phyloP scores from a whole-genome alignment of 495 filamentous ascomycete genomes.

The Aspergillus egyptiacus region DNA sequence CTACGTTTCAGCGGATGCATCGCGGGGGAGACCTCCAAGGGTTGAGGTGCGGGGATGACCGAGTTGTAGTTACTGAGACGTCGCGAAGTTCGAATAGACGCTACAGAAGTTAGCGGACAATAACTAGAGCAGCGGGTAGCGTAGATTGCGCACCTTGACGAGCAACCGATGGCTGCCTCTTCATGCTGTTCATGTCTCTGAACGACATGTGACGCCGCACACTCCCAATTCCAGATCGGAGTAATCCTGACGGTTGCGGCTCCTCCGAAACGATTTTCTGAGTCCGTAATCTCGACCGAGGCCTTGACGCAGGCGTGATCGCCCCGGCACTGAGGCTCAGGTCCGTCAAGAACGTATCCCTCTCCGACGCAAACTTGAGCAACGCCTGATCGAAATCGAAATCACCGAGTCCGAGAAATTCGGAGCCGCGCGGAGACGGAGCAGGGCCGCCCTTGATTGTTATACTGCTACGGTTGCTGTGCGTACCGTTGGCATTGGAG shows the following conservation, averaged over 20 bases:
- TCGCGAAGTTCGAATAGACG: slow-evolving; percentile 78
- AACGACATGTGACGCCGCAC: slow-evolving; percentile 83
- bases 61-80: slow-evolving; percentile 96
- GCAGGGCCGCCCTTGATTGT: slow-evolving; percentile 59
- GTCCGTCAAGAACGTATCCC: slow-evolving; percentile 90
- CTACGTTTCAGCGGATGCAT: slow-evolving; percentile 93
- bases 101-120: slow-evolving; percentile 4
- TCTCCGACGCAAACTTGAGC: slow-evolving; percentile 86
- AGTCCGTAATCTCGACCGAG: slow-evolving; percentile 67
- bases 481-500: slow-evolving; percentile 49
- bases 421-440: slow-evolving; percentile 33
- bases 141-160: slow-evolving; percentile 59
- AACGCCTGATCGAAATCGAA: slow-evolving; percentile 91
- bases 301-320: slow-evolving; percentile 60
- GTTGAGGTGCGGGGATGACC: slow-evolving; percentile 89
- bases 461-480: slow-evolving; percentile 82
- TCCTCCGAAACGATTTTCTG: slow-evolving; percentile 81
- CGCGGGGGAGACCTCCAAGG: slow-evolving; percentile 78
- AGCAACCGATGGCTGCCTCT: slow-evolving; percentile 72
- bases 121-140: background rate
- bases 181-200: slow-evolving; percentile 90
- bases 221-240: slow-evolving; percentile 62
- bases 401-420: slow-evolving; percentile 42
- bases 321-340: slow-evolving; percentile 84
- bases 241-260: slow-evolving; percentile 37